Evolutionary conservation across 2,329 filamentous ascomycete species (phyloP).

Genomic region (Fusarium sp.): DNA sequence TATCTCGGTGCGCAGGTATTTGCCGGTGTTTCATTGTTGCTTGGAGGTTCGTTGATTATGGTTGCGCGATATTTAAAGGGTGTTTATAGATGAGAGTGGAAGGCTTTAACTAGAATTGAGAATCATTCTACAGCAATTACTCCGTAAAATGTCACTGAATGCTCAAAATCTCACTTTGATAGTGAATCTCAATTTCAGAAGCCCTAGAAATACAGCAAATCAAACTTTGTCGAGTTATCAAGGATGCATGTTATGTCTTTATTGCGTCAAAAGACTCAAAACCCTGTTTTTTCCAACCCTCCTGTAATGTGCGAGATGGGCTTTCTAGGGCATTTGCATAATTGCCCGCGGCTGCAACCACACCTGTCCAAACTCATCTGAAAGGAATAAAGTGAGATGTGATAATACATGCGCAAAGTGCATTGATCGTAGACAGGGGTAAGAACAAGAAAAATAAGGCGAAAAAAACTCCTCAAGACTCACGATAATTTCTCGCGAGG

Average conservation of each 20-base stretch:
- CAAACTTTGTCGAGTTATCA: not conserved
- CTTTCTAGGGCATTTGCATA: not conserved
- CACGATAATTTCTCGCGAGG: not conserved
- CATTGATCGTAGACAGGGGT: not conserved
- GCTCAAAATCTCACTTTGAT: not conserved
- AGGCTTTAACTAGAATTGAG: not conserved
- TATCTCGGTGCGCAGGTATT: not conserved
- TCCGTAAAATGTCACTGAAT: not conserved
- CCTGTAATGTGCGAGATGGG: not conserved
- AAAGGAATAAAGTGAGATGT: not conserved
- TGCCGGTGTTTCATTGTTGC: not conserved
- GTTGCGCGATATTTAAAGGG: not conserved
- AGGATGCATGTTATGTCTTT: not conserved
- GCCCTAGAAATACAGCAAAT: not conserved
- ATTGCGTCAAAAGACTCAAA: not conserved
- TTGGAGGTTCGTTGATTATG: not conserved
- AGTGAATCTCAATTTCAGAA: not conserved
- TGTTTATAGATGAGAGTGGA: not conserved
- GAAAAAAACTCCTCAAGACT: not conserved
- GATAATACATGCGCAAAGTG: not conserved
- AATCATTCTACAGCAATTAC: not conserved
- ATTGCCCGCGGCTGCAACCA: not conserved
- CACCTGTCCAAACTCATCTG: not conserved
- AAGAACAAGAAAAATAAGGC: not conserved
- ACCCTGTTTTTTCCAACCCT: not conserved